phyloP scores from a whole-genome alignment of 2,329 filamentous ascomycete genomes.

The Aspergillus terreus region DNA sequence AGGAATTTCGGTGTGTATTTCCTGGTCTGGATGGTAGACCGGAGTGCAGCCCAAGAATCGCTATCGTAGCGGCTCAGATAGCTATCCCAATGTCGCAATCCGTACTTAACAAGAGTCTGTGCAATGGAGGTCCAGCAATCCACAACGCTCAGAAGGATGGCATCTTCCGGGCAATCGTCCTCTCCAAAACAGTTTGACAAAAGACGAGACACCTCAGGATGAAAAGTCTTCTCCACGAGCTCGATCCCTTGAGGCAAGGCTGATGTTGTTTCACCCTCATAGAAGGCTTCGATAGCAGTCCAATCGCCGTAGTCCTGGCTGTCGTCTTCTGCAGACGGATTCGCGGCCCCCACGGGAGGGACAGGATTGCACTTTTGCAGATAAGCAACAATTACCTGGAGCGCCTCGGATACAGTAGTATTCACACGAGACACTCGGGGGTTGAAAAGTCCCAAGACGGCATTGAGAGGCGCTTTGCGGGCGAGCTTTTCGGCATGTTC shows the following conservation, averaged over 20 bases:
- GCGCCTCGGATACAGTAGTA: slow-evolving; percentile 45
- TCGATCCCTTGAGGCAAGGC: slow-evolving; percentile 21
- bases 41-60: slow-evolving; percentile 47
- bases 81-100: slow-evolving; percentile 51
- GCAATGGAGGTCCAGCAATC: slow-evolving; percentile 55
- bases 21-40: slow-evolving; percentile 45
- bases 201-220: slow-evolving; percentile 50
- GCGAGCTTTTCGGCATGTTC: slow-evolving; percentile 43
- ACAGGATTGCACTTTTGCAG: slow-evolving; percentile 26
- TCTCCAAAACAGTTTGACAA: slow-evolving; percentile 61
- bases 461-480: slow-evolving; percentile 41
- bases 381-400: slow-evolving; percentile 48
- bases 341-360: slow-evolving; percentile 15
- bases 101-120: slow-evolving; percentile 43
- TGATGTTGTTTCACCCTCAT: slow-evolving; percentile 26
- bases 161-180: slow-evolving; percentile 53
- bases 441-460: slow-evolving; percentile 52
- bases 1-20: slow-evolving; percentile 47
- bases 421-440: slow-evolving; percentile 43
- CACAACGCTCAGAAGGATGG: slow-evolving; percentile 48
- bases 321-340: slow-evolving; percentile 48
- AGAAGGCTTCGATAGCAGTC: slow-evolving; percentile 49
- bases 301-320: slow-evolving; percentile 64
- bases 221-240: slow-evolving; percentile 42
- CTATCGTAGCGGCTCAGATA: slow-evolving; percentile 54